Evolutionary conservation across 1,284 basidiomycete species (phyloP), one percentile per base, ranked within the genome.

Genomic region (Leucocoprinus gongylophorus): DNA sequence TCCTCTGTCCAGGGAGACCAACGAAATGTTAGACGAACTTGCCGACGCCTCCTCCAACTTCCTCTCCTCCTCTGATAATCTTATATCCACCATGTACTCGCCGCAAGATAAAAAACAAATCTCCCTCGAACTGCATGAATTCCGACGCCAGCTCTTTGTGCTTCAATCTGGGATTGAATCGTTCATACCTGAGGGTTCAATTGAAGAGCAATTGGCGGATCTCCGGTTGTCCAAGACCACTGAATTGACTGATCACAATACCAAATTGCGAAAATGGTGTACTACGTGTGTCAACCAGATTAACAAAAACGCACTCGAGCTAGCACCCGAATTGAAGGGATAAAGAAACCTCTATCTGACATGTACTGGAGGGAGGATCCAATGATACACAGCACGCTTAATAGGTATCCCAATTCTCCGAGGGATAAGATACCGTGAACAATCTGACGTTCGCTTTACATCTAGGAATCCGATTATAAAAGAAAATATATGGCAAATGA

Each of bases 21-120:
- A 66, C 35, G 18, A 51, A 17, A 53, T 67, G 2, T 64, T 84
- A 15, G 83, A 86, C 61, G 52, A 60, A n/a, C 67, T 88, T 5
- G 71, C 77, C 4, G 40, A 62, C 1, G 67, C 68, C 15, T 87
- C 85, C 7, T 66, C 73, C 13, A 60, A 68, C 6, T 72, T 88
- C 12, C 67, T 81, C 21, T 67, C 73, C 17, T 66, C 74, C 9
- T 73, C 75, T 13, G 86, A 88, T 60, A 83, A 88, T 40, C 68
- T 88, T 44, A 75, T 83, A 23, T 71, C 81, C 12, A 67, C 80
- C 1, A 66, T 85, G 37, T 83, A 88, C 62, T 58, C 77, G 0
- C 82, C 85, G 2, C 85, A 88, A 60, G 71, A 80, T 50, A 59
- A 61, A 0, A 59, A 63, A 4, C 62, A 69, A 18, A 65, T 86